Evolutionary conservation across 148 eudicot genomes (phyloP).

Genomic region (Silene uniflora): DNA sequence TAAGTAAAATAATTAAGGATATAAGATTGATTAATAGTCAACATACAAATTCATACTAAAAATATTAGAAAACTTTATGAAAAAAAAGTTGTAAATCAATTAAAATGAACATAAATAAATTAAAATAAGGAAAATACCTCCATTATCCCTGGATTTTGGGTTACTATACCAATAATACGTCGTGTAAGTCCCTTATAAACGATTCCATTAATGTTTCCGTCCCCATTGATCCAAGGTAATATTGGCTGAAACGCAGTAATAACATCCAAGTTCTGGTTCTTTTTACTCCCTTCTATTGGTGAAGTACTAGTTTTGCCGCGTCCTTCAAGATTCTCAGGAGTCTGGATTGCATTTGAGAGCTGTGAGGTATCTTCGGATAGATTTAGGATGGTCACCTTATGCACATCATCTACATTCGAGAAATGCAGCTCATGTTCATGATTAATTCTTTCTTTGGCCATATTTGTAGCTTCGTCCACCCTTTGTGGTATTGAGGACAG

Average conservation of each 20-base stretch:
- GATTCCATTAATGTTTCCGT: slow-evolving; percentile 67
- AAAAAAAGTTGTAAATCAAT: no score
- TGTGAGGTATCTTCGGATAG: slow-evolving; percentile 47
- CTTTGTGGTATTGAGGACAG: slow-evolving; percentile 23
- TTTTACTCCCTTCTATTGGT: slow-evolving; percentile 23
- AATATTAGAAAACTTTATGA: no score
- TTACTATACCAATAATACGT: slow-evolving; percentile 72
- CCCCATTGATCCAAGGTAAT: slow-evolving; percentile 95
- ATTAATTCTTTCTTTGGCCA: slow-evolving; percentile 25
- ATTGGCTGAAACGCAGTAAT: slow-evolving; percentile 49
- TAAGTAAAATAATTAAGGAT: no score
- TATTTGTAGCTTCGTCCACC: slow-evolving; percentile 22
- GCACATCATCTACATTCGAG: slow-evolving; percentile 36
- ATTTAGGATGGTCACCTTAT: slow-evolving; percentile 72
- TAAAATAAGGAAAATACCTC: slow-evolving; percentile 43
- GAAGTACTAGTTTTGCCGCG: slow-evolving; percentile 27
- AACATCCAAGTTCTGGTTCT: slow-evolving; percentile 28
- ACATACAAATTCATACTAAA: no score
- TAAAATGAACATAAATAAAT: no score
- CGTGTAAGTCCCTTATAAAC: slow-evolving; percentile 82
- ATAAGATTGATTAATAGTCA: no score
- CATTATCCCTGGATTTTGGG: slow-evolving; percentile 84
- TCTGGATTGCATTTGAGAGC: slow-evolving; percentile 32
- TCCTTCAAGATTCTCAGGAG: slow-evolving; percentile 26
- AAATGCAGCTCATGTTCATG: slow-evolving; percentile 22